Conservation (phyloP, 2,329 filamentous ascomycete species). For the Pyrenochaeta sp. region DNA sequence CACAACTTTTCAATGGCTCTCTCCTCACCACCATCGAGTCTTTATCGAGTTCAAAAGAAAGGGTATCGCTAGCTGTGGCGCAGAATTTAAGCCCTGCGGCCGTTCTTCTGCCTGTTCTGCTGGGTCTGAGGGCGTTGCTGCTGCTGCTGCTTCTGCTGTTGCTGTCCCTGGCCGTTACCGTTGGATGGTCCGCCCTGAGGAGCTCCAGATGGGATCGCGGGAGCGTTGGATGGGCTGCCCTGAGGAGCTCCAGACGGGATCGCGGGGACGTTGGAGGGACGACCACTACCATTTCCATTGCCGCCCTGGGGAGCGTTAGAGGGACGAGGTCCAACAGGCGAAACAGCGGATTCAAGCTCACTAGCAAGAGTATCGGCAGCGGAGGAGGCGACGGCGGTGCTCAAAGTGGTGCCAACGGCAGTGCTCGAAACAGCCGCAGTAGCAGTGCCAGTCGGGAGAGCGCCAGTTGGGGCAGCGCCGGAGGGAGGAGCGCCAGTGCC, state of each 20-base stretch:
- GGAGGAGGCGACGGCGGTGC: slow-evolving; percentile 8
- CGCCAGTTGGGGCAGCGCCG: slow-evolving; percentile 8
- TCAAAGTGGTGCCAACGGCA: slow-evolving; percentile 12
- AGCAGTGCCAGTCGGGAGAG: slow-evolving; percentile 5
- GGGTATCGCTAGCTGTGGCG: background rate
- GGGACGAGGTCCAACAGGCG: background rate
- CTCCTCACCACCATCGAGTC: background rate
- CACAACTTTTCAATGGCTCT: background rate
- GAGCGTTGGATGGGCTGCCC: slow-evolving; percentile 1
- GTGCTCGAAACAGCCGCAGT: background rate
- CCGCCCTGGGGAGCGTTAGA: slow-evolving; percentile 8
- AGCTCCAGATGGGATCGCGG: too few species aligned
- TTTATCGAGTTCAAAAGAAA: background rate
- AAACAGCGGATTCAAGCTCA: background rate
- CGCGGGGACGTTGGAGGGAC: background rate
- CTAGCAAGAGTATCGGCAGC: slow-evolving; percentile 4
- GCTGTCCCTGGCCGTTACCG: slow-evolving; percentile 1
- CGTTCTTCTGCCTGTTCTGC: background rate
- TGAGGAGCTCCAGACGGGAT: background rate
- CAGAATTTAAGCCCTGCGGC: background rate
- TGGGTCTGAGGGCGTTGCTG: slow-evolving; percentile 2
- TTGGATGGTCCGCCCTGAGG: background rate
- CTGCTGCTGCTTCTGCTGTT: slow-evolving; percentile 4
- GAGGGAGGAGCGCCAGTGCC: slow-evolving; percentile 12
- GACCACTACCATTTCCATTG: background rate